Conservation (phyloP, 805 yeast species). For the Ogataea nitratoaversa region DNA sequence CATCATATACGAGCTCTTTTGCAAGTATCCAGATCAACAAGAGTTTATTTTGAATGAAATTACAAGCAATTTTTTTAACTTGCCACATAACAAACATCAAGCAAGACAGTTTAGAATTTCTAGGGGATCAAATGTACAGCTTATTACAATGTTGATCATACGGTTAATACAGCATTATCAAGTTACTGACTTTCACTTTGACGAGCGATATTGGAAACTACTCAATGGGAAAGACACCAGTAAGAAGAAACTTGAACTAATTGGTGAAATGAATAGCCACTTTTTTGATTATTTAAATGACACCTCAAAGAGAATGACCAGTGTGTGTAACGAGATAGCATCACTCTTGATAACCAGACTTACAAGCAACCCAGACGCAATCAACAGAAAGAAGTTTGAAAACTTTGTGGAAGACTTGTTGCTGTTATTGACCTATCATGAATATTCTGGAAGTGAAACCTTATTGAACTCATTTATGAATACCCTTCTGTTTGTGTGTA, state of each 20-base stretch:
- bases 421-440: slow-evolving; percentile 46
- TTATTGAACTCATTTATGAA: slow-evolving; percentile 43
- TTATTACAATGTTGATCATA: slow-evolving; percentile 43
- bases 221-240: slow-evolving; percentile 3
- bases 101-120: slow-evolving; percentile 42
- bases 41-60: slow-evolving; percentile 59
- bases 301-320: slow-evolving; percentile 6
- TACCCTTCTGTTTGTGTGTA: slow-evolving; percentile 37
- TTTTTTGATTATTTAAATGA: slow-evolving; percentile 9
- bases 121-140: slow-evolving; percentile 46
- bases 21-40: slow-evolving; percentile 46
- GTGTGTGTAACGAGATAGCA: slow-evolving; percentile 28
- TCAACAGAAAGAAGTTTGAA: slow-evolving; percentile 41
- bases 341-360: slow-evolving; percentile 28
- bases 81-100: slow-evolving; percentile 41
- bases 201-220: slow-evolving; percentile 20
- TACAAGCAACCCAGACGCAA: slow-evolving; percentile 28
- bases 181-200: slow-evolving; percentile 16
- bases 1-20: slow-evolving; percentile 36
- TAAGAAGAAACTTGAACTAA: slow-evolving; percentile 10
- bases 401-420: slow-evolving; percentile 54
- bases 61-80: slow-evolving; percentile 43
- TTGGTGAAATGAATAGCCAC: slow-evolving; percentile 7
- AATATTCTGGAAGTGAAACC: slow-evolving; percentile 58
- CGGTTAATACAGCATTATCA: slow-evolving; percentile 33